Conservation (phyloP, 1,284 basidiomycete genomes). For the Puccinia horiana region DNA sequence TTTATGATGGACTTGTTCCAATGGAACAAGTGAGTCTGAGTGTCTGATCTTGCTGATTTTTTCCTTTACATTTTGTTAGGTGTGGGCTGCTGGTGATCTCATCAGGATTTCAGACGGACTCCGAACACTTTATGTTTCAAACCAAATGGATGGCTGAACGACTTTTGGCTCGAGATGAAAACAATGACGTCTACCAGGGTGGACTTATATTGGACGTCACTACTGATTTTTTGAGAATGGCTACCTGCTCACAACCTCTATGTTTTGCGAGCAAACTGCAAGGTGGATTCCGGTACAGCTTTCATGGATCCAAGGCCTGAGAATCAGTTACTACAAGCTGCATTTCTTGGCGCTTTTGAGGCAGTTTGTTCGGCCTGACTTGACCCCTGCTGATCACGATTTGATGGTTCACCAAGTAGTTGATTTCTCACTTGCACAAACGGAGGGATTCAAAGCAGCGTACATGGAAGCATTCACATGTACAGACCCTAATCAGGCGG, state of each 20-base stretch:
- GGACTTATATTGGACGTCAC: background rate
- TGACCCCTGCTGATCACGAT: too few species aligned
- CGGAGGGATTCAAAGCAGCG: too few species aligned
- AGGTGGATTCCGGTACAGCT: background rate
- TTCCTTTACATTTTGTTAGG: background rate
- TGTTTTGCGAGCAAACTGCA: background rate
- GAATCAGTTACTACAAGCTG: too few species aligned
- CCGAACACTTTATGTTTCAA: background rate
- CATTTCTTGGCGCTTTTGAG: too few species aligned
- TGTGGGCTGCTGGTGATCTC: background rate
- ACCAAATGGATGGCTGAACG: too few species aligned
- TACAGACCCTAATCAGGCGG: background rate
- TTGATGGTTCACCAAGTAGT: too few species aligned
- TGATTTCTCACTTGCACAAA: too few species aligned
- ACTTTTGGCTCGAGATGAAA: background rate
- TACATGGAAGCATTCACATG: background rate
- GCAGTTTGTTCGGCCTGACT: too few species aligned
- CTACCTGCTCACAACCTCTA: background rate
- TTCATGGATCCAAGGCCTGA: background rate
- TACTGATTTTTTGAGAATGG: background rate
- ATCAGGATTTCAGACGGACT: background rate
- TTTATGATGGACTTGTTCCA: too few species aligned
- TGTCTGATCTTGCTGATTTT: background rate
- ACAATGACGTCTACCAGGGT: background rate
- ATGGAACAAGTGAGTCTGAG: too few species aligned